A percentile compares a stretch with the other conserved stretches of the same genome.
Conservation (phyloP, 331 rosid species). For the Rosa hybrid region DNA sequence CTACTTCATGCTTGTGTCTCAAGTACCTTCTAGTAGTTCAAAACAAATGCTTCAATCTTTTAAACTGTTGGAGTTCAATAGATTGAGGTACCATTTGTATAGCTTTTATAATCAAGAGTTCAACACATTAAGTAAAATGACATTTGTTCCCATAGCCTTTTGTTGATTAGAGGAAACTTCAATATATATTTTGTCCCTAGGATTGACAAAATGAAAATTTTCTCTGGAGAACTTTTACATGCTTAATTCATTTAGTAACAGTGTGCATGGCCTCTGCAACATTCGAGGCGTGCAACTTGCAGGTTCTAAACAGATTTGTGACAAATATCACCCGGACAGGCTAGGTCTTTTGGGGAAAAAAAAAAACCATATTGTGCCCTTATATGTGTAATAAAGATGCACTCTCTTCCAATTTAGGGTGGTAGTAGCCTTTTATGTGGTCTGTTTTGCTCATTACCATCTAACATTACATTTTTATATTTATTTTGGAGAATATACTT, state of each 20-base stretch:
- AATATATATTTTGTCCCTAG: not conserved
- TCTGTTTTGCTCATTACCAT: slow-evolving; percentile 6
- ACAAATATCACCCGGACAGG: not conserved
- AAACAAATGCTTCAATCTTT: not conserved
- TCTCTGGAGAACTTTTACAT: not conserved
- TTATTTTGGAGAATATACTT: not conserved
- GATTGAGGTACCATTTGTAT: not conserved
- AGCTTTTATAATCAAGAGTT: not conserved
- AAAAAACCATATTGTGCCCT: not conserved
- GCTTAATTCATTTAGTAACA: not conserved
- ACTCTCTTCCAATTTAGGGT: not conserved
- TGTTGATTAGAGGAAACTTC: slow-evolving; percentile 5
- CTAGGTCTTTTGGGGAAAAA: not conserved
- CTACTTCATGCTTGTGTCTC: slow-evolving; percentile 3
- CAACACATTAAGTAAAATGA: not conserved
- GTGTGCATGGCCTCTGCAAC: slow-evolving; percentile 1
- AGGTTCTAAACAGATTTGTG: not conserved
- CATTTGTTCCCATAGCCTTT: not conserved
- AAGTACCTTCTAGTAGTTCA: not conserved
- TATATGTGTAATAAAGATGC: not conserved
- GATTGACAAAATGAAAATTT: not conserved
- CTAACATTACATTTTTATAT: slow-evolving; percentile 3
- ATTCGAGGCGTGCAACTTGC: not conserved
- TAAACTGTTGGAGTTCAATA: not conserved
- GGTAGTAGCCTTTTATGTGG: not conserved